Percentiles rank a stretch among this genome's conserved stretches.
These are phyloP conservation scores for Phenoliferia sp. DNA, from an alignment of 1,284 basidiomycete species.

Conservation along the genomic window DNA sequence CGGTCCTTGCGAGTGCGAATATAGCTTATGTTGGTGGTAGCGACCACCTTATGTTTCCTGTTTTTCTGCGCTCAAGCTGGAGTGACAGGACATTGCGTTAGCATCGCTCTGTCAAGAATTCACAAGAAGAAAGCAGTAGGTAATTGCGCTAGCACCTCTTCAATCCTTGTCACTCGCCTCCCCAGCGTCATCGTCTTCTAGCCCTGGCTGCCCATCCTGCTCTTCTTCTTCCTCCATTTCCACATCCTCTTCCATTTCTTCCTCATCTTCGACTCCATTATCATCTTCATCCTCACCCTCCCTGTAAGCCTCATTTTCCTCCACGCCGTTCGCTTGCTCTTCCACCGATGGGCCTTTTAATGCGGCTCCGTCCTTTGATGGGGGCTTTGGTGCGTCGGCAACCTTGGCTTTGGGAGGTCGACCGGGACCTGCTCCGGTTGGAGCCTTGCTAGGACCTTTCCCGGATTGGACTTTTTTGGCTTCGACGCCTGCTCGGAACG, in stretches of 20 bases:
- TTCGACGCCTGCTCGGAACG: conserved; percentile 9
- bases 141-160: too few relatives aligned
- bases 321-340: not conserved
- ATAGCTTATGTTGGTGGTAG: too few relatives aligned
- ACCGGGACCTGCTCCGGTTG: not conserved
- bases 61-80: too few relatives aligned
- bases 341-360: conserved; percentile 11
- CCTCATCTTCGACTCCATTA: conserved; percentile 38
- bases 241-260: conserved; percentile 2
- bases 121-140: too few relatives aligned
- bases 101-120: too few relatives aligned
- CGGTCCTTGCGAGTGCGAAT: too few relatives aligned
- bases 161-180: conserved; percentile 2
- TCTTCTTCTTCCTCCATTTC: conserved; percentile 5
- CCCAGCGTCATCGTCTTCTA: not conserved
- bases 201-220: not conserved
- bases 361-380: too few relatives aligned
- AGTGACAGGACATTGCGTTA: too few relatives aligned
- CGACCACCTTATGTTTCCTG: too few relatives aligned
- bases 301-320: conserved; percentile 28
- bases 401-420: conserved; percentile 18
- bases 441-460: not conserved
- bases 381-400: not conserved
- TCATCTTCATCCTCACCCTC: conserved; percentile 38
- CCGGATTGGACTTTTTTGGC: conserved; percentile 7